phyloP scores from a whole-genome alignment of 129 eudicot species.

The Flaveria bidentis region DNA sequence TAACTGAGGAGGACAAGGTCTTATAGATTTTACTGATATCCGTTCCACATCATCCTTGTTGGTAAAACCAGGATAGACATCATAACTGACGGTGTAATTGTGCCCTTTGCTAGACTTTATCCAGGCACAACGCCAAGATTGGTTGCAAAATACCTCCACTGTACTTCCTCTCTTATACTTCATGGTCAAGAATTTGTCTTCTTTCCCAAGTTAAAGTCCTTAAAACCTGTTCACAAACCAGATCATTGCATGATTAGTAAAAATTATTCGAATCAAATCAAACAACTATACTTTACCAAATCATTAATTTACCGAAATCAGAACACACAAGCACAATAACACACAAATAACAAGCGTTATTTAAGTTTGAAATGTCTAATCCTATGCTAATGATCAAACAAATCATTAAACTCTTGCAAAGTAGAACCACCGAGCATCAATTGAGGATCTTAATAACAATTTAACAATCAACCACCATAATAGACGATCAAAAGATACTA shows the following conservation, averaged over 20 bases:
- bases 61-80: conserved; percentile 40
- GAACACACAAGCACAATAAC: conserved; percentile 16
- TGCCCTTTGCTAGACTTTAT: conserved; percentile 49
- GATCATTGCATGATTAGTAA: not conserved
- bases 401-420: not conserved
- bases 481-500: not conserved
- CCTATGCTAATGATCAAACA: not conserved
- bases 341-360: not conserved
- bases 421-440: not conserved
- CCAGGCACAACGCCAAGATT: conserved; percentile 70
- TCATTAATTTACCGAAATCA: conserved; percentile 8
- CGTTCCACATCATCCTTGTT: conserved; percentile 38
- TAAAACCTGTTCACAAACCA: conserved; percentile 23
- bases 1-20: conserved; percentile 70
- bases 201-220: conserved; percentile 12
- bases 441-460: not conserved
- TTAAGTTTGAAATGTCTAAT: not conserved
- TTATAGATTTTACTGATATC: conserved; percentile 52
- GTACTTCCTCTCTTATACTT: conserved; percentile 58
- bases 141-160: conserved; percentile 68
- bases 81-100: conserved; percentile 53
- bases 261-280: not conserved
- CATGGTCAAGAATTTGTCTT: conserved; percentile 37
- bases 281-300: conserved; percentile 1
- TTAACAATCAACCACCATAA: not conserved